Conservation (phyloP, 2,329 filamentous ascomycete species). For the Xylariaceae sp. region DNA sequence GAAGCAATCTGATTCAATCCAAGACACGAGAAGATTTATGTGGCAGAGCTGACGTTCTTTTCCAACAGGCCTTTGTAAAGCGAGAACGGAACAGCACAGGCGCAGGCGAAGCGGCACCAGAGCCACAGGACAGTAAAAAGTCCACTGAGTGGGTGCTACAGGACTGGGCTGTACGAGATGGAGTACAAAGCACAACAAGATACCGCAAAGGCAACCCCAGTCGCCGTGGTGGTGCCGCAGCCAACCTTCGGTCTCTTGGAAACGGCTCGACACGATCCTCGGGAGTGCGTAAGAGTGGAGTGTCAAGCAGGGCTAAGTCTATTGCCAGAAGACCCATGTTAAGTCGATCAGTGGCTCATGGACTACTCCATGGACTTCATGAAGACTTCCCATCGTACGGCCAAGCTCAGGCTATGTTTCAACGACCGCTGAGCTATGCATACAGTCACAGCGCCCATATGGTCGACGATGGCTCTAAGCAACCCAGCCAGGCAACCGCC, state of each 20-base stretch:
- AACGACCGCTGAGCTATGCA: too few relatives aligned
- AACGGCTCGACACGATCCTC: too few relatives aligned
- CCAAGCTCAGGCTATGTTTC: too few relatives aligned
- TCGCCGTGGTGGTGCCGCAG: conserved; percentile 7
- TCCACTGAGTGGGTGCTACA: conserved; percentile 73
- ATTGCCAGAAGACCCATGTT: neutral
- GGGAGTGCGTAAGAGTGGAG: too few relatives aligned
- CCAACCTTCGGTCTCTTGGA: neutral
- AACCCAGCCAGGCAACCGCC: too few relatives aligned
- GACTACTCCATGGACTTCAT: too few relatives aligned
- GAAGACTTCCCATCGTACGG: too few relatives aligned
- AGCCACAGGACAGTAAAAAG: conserved; percentile 55
- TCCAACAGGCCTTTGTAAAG: conserved; percentile 38
- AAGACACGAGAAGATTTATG: neutral
- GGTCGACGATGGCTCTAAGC: too few relatives aligned
- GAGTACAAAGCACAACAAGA: conserved; percentile 80
- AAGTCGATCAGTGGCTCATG: too few relatives aligned
- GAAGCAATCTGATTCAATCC: neutral
- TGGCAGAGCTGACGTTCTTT: neutral
- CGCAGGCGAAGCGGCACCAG: conserved; percentile 23
- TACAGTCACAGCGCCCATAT: too few relatives aligned
- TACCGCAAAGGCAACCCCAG: conserved; percentile 54
- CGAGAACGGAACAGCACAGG: conserved; percentile 39
- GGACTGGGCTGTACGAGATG: conserved; percentile 60
- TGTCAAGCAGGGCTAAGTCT: neutral